Evolutionary conservation across 805 yeast genomes (phyloP).

Genomic region (Lipomyces anomalus): DNA sequence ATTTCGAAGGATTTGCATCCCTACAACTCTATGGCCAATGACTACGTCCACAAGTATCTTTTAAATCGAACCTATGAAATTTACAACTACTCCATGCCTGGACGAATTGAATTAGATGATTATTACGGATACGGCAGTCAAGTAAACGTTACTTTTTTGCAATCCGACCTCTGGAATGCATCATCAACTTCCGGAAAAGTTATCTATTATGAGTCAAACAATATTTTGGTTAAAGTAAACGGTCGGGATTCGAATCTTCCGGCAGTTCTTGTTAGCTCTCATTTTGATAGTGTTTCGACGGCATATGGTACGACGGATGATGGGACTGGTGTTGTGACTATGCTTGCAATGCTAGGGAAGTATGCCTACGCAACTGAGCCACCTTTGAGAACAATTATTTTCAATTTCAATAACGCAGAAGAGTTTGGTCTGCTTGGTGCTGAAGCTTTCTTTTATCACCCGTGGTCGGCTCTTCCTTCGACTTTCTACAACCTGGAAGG

Average conservation of each 20-base stretch:
- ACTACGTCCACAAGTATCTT: slow-evolving; percentile 66
- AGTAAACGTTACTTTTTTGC: slow-evolving; percentile 43
- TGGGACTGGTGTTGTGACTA: slow-evolving; percentile 79
- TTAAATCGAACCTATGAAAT: slow-evolving; percentile 39
- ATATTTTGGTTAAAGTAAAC: slow-evolving; percentile 66
- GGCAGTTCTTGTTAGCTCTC: slow-evolving; percentile 75
- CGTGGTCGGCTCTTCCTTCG: slow-evolving; percentile 57
- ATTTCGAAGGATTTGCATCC: slow-evolving; percentile 70
- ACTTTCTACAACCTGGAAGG: slow-evolving; percentile 85
- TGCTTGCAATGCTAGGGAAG: slow-evolving; percentile 62
- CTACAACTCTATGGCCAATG: slow-evolving; percentile 70
- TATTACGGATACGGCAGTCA: slow-evolving; percentile 39
- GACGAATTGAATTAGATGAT: slow-evolving; percentile 37
- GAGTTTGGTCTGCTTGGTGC: slow-evolving; percentile 89
- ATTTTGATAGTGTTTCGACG: slow-evolving; percentile 73
- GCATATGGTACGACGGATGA: slow-evolving; percentile 87
- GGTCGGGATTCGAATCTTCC: slow-evolving; percentile 56
- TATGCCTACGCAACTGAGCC: slow-evolving; percentile 31
- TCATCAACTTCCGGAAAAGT: slow-evolving; percentile 42
- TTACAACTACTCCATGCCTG: slow-evolving; percentile 29
- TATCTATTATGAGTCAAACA: slow-evolving; percentile 76
- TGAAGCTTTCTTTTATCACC: slow-evolving; percentile 62
- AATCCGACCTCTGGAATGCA: slow-evolving; percentile 37
- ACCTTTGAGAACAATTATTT: slow-evolving; percentile 67
- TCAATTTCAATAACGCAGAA: slow-evolving; percentile 85